Evolutionary conservation across 1,284 basidiomycete species (phyloP), one percentile per base, ranked within the genome.

Genomic region (Boletus holoroseus): DNA sequence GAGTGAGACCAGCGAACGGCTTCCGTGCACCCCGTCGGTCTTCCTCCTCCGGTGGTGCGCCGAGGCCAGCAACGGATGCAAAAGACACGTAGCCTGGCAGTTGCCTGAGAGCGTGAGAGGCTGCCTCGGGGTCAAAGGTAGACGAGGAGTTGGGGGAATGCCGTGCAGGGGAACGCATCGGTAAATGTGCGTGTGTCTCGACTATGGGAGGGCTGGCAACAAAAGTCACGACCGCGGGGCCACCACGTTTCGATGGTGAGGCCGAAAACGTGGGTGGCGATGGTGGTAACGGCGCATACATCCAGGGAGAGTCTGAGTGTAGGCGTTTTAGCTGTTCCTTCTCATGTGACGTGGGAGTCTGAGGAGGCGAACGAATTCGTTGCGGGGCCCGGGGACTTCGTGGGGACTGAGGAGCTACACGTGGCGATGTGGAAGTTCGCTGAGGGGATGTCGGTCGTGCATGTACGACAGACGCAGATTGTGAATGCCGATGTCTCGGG

Each of bases 51-150:
- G 78, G 77, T 3, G 83, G 84, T 15, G 71, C 71, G 0, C 85
- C 84, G 24, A 87, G 70, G n/a, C 84, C 85, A 66, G 84, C 83
- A 9, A 87, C 75, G 49, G 72, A 77, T 28, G 81, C 74, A 56
- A 87, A 87, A 16, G 75, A 78, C 30, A 87, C 80, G 58, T 85
- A 86, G 1, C 85, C 84, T 18, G 81, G 74, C 49, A 82, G 77
- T 37, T 73, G 67, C 30, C 73, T 73, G 57, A 82, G 79, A 49
- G 74, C 75, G 34, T 74, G 77, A 18, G 76, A 76, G 2, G 85
- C 84, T 11, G 74, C 76, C 27, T 78, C 75, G 7, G 76, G 82
- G 59, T 87, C 82, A 72, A 87, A 87, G 2, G 42, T 11, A 59
- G 26, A 65, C 62, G 30, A 67, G 56, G 40, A 67, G 36, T 37